A percentile compares a stretch with the other conserved stretches of the same genome.
phyloP scores from a whole-genome alignment of 495 filamentous ascomycete genomes.

The Aspergillus taichungensis region DNA sequence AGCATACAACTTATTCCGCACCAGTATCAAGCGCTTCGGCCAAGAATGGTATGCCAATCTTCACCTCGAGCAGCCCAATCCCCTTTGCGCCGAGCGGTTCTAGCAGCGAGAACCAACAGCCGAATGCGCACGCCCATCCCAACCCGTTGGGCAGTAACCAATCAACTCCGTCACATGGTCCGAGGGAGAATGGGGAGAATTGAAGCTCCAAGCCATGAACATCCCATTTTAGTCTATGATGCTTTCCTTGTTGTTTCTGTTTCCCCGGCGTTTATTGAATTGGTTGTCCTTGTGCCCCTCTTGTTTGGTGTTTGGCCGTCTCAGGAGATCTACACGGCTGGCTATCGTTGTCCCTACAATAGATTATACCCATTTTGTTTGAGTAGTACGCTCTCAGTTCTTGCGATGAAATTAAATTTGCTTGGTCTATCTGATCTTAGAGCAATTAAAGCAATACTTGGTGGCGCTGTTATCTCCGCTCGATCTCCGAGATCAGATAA shows the following conservation, averaged over 20 bases:
- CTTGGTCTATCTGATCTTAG: background rate
- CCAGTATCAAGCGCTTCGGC: slow-evolving; percentile 24
- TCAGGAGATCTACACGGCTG: too few species aligned
- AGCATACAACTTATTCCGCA: slow-evolving; percentile 20
- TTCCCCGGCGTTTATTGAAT: background rate
- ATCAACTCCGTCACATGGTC: too few species aligned
- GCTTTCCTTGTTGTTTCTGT: background rate
- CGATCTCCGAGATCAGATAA: slow-evolving; percentile 22
- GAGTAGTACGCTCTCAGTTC: slow-evolving; percentile 2
- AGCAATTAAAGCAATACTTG: background rate
- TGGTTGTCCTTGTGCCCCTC: too few species aligned
- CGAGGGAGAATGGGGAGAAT: too few species aligned
- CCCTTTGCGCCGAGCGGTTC: slow-evolving; percentile 30
- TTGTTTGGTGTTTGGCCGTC: too few species aligned
- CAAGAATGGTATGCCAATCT: slow-evolving; percentile 41
- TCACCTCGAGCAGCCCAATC: slow-evolving; percentile 43
- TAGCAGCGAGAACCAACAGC: background rate
- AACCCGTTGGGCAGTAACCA: too few species aligned
- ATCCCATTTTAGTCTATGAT: too few species aligned
- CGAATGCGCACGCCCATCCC: too few species aligned
- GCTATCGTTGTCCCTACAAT: background rate
- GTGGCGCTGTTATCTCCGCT: slow-evolving; percentile 6
- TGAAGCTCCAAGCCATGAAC: too few species aligned
- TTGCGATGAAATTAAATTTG: too few species aligned
- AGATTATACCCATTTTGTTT: slow-evolving; percentile 22